These are phyloP conservation scores for Candida easanensis DNA, from an alignment of 805 yeast species.

Conservation along the genomic window DNA sequence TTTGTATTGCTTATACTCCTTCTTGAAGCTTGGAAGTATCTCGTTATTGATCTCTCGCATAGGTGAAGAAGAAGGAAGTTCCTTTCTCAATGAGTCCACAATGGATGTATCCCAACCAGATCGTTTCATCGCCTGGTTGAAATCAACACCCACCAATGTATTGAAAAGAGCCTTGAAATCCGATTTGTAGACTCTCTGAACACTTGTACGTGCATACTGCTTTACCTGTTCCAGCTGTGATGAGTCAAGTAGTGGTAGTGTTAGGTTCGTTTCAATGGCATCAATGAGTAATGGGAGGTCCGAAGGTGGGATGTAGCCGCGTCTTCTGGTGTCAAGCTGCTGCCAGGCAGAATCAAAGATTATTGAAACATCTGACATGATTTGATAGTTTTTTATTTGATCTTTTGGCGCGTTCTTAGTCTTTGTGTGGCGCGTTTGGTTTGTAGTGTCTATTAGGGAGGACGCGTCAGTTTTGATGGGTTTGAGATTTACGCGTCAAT, in stretches of 20 bases:
- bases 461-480: too few species aligned
- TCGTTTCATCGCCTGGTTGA: slow-evolving; percentile 27
- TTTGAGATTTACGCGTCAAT: too few species aligned
- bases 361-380: slow-evolving; percentile 9
- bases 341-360: slow-evolving; percentile 25
- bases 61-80: slow-evolving; percentile 10
- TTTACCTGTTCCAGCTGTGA: slow-evolving; percentile 26
- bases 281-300: slow-evolving; percentile 23
- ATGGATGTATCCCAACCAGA: slow-evolving; percentile 13
- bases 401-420: too few species aligned
- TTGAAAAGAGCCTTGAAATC: slow-evolving; percentile 32
- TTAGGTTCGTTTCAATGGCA: slow-evolving; percentile 22
- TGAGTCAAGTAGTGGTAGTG: slow-evolving; percentile 25
- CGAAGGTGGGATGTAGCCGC: slow-evolving; percentile 20
- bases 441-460: too few species aligned
- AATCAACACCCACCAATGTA: slow-evolving; percentile 32
- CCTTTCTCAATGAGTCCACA: slow-evolving; percentile 4
- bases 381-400: not conserved
- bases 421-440: too few species aligned
- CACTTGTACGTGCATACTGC: slow-evolving; percentile 30
- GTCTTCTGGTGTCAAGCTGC: slow-evolving; percentile 17
- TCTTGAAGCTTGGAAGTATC: slow-evolving; percentile 19
- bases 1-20: slow-evolving; percentile 20
- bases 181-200: slow-evolving; percentile 30
- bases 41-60: slow-evolving; percentile 1